phyloP scores from a whole-genome alignment of 495 filamentous ascomycete species.

The Penicillium cinerascens region DNA sequence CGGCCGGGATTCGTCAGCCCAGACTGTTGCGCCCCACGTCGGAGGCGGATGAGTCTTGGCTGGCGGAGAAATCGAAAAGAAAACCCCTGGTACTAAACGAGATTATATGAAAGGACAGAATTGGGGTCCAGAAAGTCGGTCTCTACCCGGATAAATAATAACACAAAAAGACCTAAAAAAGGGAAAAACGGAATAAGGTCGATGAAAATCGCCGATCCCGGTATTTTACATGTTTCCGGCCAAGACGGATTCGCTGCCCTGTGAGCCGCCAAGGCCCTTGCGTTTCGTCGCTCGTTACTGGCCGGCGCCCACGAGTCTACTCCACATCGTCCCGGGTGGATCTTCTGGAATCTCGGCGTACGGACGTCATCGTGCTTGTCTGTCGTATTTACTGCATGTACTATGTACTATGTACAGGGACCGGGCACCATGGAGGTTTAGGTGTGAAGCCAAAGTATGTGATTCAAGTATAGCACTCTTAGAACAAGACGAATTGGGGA shows the following conservation, averaged over 20 bases:
- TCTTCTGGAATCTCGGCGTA: constrained; percentile 5
- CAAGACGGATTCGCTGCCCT: constrained; percentile 2
- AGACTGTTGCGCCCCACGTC: constrained; percentile 23
- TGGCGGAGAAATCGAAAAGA: constrained; percentile 1
- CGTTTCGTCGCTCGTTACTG: not conserved
- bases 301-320: not conserved
- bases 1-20: constrained; percentile 33
- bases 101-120: not conserved
- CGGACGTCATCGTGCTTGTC: constrained; percentile 5
- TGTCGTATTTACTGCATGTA: not conserved
- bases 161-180: not conserved
- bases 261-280: constrained; percentile 15
- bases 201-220: not conserved
- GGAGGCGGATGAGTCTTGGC: constrained; percentile 23
- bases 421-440: too few species aligned
- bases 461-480: not conserved
- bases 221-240: not conserved
- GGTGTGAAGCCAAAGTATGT: not conserved
- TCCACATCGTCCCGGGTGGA: not conserved
- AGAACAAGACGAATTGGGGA: not conserved
- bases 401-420: too few species aligned
- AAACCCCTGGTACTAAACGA: too few species aligned
- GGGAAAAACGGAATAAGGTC: not conserved
- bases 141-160: not conserved
- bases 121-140: not conserved